Base-by-base conservation (phyloP, 495 filamentous ascomycete species). In the Penicillium paradoxum region DNA sequence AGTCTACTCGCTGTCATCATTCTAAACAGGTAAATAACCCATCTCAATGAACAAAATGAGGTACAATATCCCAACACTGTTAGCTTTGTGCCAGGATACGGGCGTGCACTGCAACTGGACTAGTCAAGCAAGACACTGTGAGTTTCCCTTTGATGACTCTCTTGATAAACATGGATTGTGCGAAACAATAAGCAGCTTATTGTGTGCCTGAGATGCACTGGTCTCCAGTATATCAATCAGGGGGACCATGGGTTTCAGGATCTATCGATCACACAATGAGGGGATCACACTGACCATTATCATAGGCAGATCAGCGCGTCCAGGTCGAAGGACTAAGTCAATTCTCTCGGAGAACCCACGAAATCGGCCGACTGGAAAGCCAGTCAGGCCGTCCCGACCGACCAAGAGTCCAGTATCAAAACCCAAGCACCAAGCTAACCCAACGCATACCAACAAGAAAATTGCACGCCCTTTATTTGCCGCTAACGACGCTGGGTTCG, bases 401-500 rank as follows among this genome's bases (percentile, higher is more conserved):
- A 14, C 2, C 18, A 51, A 58, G 36, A 18, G n/a, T 15, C 48
- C 18, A 19, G 19, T 7, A 37, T 24, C 38, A n/a, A 45, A 53
- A 21, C 4, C 55, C 1, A 48, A 37, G 11, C 13, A 17, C 7
- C 43, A 44, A 13, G 15, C 18, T 10, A 51, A 25, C 29, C 6
- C 37, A n/a, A 49, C 10, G 3, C 39, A 58, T 68, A 25, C 45
- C 63, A 47, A 49, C 56, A n/a, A 60, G 51, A 22, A 64, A 64
- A n/a, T n/a, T n/a, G n/a, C n/a, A n/a, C n/a, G 13, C 65, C 60
- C 11, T 48, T 6, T 15, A 59, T 7, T 48, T 53, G n/a, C 39
- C 53, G 15, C 53, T 58, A 57, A 47, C 15, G 66, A 76, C 29
- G 61, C 62, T 13, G 77, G 77, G 0, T 79, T 81, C 56, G 69